Conservation (phyloP, 1,284 basidiomycete species). For the Cutaneotrichosporon mucoides region DNA sequence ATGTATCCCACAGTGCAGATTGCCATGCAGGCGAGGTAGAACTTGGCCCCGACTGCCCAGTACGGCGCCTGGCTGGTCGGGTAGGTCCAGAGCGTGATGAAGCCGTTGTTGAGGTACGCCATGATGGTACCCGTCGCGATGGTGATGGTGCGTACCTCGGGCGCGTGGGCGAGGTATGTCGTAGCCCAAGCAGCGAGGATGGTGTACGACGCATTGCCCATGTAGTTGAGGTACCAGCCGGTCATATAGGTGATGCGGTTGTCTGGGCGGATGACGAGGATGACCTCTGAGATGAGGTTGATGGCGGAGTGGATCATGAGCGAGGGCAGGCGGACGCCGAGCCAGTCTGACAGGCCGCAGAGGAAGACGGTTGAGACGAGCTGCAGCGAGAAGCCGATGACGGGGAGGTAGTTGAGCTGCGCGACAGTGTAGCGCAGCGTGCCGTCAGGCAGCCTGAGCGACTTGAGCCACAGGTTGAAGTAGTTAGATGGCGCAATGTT, state of each 20-base stretch:
- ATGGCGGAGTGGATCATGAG: constrained; percentile 9
- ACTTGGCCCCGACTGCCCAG: constrained; percentile 15
- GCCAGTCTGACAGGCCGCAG: constrained; percentile 7
- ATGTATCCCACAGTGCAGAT: constrained; percentile 6
- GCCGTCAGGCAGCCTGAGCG: constrained; percentile 22
- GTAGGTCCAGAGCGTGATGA: constrained; percentile 16
- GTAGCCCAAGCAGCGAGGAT: constrained; percentile 12
- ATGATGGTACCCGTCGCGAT: constrained; percentile 15
- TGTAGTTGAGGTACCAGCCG: constrained; percentile 16
- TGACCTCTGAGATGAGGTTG: constrained; percentile 12
- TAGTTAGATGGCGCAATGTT: constrained; percentile 19
- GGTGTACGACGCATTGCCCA: constrained; percentile 8
- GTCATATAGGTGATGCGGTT: constrained; percentile 7
- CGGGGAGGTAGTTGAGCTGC: constrained; percentile 15
- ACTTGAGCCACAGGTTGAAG: constrained; percentile 34
- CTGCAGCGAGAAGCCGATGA: constrained; percentile 8
- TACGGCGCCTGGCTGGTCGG: constrained; percentile 13
- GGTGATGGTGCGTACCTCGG: constrained; percentile 10
- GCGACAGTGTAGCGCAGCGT: constrained; percentile 15
- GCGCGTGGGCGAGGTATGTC: constrained; percentile 8
- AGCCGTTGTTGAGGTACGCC: constrained; percentile 13
- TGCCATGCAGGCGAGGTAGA: constrained; percentile 17
- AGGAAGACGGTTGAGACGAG: constrained; percentile 5
- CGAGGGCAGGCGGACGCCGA: constrained; percentile 13
- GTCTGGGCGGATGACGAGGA: constrained; percentile 10